Conservation (phyloP, 1,284 basidiomycete species). For the Golubevia sp. region DNA sequence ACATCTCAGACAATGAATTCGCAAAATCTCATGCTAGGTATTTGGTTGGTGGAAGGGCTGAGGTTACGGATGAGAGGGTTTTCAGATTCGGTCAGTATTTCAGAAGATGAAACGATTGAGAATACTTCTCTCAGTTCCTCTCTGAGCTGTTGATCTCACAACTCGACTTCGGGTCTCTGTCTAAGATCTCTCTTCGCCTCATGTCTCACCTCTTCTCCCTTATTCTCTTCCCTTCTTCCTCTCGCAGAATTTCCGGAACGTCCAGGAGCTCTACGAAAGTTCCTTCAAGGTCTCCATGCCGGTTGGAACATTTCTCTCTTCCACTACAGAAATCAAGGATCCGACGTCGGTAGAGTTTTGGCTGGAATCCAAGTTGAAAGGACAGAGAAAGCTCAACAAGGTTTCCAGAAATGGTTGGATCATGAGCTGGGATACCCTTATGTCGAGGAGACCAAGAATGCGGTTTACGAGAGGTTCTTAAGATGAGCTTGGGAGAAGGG, state of each 20-base stretch:
- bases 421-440: constrained; percentile 80
- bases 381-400: constrained; percentile 71
- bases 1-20: constrained; percentile 93
- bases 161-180: no score
- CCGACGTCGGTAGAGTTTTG: constrained; percentile 65
- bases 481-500: no score
- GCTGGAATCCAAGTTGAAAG: constrained; percentile 87
- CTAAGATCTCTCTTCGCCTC: constrained; percentile 5
- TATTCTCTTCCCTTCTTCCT: constrained; percentile 11
- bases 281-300: constrained; percentile 71
- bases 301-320: constrained; percentile 96
- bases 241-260: constrained; percentile 89
- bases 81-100: constrained; percentile 82
- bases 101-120: not conserved
- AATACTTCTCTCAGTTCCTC: not conserved
- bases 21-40: constrained; percentile 93
- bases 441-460: constrained; percentile 90
- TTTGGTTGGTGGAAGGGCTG: constrained; percentile 73
- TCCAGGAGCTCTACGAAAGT: constrained; percentile 86
- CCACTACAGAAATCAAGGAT: constrained; percentile 94
- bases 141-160: no score
- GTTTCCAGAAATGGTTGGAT: no score
- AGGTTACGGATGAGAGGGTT: constrained; percentile 81
- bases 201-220: not conserved
- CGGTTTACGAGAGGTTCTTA: constrained; percentile 80